A percentile compares a stretch with the other conserved stretches of the same genome.
Evolutionary conservation across 129 eudicot genomes (phyloP).

Genomic region (Rutidosis leptorrhynchoides): DNA sequence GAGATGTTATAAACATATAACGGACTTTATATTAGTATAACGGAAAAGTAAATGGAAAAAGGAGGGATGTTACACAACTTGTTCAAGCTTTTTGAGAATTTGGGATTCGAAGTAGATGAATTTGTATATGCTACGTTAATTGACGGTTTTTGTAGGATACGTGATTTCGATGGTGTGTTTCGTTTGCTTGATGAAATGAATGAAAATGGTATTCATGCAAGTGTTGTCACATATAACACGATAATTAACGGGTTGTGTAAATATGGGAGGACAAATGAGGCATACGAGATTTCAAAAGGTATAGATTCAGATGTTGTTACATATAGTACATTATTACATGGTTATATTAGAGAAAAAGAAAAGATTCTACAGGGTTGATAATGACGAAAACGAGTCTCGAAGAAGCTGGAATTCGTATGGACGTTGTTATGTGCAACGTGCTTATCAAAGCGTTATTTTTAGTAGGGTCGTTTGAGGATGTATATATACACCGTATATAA

Average conservation of each 20-base stretch:
- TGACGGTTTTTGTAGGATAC: slow-evolving; percentile 51
- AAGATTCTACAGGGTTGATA: slow-evolving; percentile 43
- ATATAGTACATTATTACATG: slow-evolving; percentile 60
- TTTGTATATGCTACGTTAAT: slow-evolving; percentile 54
- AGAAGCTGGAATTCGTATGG: slow-evolving; percentile 51
- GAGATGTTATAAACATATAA: no score
- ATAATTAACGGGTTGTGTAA: slow-evolving; percentile 74
- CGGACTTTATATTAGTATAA: no score
- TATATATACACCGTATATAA: slow-evolving; percentile 38
- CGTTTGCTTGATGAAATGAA: slow-evolving; percentile 63
- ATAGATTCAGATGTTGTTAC: slow-evolving; percentile 56
- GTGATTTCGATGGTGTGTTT: slow-evolving; percentile 48
- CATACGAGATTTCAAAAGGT: slow-evolving; percentile 51
- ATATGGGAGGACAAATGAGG: slow-evolving; percentile 67
- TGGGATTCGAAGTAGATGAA: slow-evolving; percentile 57
- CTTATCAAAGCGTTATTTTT: slow-evolving; percentile 57
- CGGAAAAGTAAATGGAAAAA: no score
- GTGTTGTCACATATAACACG: slow-evolving; percentile 63
- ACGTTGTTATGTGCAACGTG: slow-evolving; percentile 58
- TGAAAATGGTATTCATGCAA: slow-evolving; percentile 47
- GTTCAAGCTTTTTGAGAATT: slow-evolving; percentile 44
- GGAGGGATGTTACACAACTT: slow-evolving; percentile 53
- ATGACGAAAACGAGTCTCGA: slow-evolving; percentile 55
- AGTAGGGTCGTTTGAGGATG: slow-evolving; percentile 66
- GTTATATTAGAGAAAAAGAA: slow-evolving; percentile 54